Percentiles rank a stretch among this genome's conserved stretches.
Conservation (phyloP, 257 asterid species). For the Marsdenia floribunda region DNA sequence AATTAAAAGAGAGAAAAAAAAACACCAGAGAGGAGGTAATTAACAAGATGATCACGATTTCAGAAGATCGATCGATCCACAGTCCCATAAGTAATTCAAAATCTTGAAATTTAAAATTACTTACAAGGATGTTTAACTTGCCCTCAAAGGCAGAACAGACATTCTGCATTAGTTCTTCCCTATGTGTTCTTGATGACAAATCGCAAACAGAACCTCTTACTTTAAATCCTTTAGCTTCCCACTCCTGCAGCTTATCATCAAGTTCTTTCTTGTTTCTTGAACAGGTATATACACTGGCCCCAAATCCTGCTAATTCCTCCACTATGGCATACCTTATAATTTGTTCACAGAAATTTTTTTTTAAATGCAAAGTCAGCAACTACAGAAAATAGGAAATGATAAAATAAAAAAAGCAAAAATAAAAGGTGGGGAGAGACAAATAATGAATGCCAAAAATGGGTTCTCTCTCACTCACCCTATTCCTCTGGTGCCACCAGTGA, state of each 20-base stretch:
- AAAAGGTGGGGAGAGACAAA: neutral
- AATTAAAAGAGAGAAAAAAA: too few relatives aligned
- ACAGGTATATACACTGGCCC: constrained; percentile 30
- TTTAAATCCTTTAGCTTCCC: constrained; percentile 26
- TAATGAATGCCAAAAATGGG: neutral
- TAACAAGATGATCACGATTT: too few relatives aligned
- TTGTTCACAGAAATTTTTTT: neutral
- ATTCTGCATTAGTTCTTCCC: constrained; percentile 22
- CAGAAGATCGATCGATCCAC: too few relatives aligned
- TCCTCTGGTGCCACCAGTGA: constrained; percentile 28
- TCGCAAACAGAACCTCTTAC: constrained; percentile 31
- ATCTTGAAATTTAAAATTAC: neutral
- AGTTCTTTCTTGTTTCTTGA: constrained; percentile 26
- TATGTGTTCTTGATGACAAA: constrained; percentile 20
- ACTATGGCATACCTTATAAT: constrained; percentile 30
- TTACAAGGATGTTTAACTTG: constrained; percentile 35
- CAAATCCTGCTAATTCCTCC: constrained; percentile 35
- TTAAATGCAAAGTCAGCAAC: neutral
- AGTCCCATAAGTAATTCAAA: too few relatives aligned
- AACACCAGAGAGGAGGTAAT: too few relatives aligned
- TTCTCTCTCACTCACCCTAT: constrained; percentile 10
- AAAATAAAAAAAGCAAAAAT: neutral
- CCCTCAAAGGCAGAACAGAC: constrained; percentile 23
- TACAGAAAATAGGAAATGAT: neutral
- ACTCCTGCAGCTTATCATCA: constrained; percentile 17